Evolutionary conservation across 495 filamentous ascomycete genomes (phyloP), one percentile per base, ranked within the genome.

Genomic region (Acidomyces sp.): DNA sequence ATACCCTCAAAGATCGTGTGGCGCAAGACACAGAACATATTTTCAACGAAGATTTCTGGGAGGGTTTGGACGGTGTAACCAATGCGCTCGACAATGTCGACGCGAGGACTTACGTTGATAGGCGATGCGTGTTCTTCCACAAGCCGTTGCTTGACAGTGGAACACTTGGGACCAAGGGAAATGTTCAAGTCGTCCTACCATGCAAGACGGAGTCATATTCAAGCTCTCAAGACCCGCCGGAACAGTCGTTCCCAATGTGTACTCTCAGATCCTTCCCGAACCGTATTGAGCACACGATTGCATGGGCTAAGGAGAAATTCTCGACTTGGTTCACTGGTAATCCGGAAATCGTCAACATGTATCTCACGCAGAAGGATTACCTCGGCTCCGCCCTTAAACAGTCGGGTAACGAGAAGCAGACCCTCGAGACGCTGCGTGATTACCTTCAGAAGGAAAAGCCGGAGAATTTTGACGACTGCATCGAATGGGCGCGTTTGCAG

Each of bases 211-310:
- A 99, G 64, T 95, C 90, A 0, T 99, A 99, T 63, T 95, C 92
- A 3, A 94, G 86, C 49, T 96, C 90, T 4, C 92, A 94, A 55
- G 92, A 99, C 64, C 92, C 92, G 1, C 92, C 92, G 1, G 92
- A 99, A 69, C 84, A 93, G 62, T 93, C 86, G 0, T 95, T 96
- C 75, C 92, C 92, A 2, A 93, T 94, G 83, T 99, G 92, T 59
- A 99, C 92, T 3, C 67, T 99, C 40, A 74, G 86, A 45, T 94
- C 86, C 67, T 99, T 99, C 71, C 92, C 92, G 41, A 99, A 99
- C 67, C 80, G 77, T 55, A 99, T 99, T 56, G 85, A 99, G 63
- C 92, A 99, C 56, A 99, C 92, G 4, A 99, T 99, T 58, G 92
- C 92, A 16, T 99, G 92, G 92, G 82, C 86, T 19, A 76, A 88